A percentile compares a stretch with the other conserved stretches of the same genome.
These are phyloP conservation scores for Trichoderma sp. DNA, from an alignment of 2,329 filamentous ascomycete genomes.

Conservation along the genomic window DNA sequence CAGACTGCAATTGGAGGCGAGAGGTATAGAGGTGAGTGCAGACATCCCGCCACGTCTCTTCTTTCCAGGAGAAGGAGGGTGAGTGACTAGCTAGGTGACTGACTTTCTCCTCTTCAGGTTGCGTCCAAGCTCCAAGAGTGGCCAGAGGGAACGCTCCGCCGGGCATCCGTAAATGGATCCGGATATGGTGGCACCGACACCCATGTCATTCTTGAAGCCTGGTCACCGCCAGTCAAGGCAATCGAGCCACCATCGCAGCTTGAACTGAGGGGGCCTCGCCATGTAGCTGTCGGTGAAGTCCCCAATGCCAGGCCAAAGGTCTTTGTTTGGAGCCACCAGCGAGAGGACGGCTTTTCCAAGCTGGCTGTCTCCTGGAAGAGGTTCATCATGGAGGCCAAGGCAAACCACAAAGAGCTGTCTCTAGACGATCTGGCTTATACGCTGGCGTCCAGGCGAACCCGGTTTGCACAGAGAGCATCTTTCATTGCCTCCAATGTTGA, in stretches of 20 bases:
- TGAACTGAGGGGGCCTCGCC: background rate
- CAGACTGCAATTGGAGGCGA: slow-evolving; percentile 1
- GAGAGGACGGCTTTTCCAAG: slow-evolving; percentile 20
- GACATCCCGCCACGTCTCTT: background rate
- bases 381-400: slow-evolving; percentile 9
- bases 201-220: slow-evolving; percentile 33
- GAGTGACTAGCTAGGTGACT: background rate
- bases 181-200: slow-evolving; percentile 34
- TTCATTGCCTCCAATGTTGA: slow-evolving; percentile 23
- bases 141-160: slow-evolving; percentile 27
- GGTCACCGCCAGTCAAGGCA: slow-evolving; percentile 2
- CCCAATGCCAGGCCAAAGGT: background rate
- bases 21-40: slow-evolving; percentile 11
- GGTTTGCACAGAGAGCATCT: slow-evolving; percentile 14
- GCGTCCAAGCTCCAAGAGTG: slow-evolving; percentile 29
- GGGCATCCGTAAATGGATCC: slow-evolving; percentile 34
- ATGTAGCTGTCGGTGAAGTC: background rate
- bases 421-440: slow-evolving; percentile 25
- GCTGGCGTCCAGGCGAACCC: slow-evolving; percentile 16
- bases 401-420: slow-evolving; percentile 17
- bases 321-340: slow-evolving; percentile 25
- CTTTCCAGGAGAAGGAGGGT: background rate
- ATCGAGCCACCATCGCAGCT: background rate
- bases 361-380: slow-evolving; percentile 21
- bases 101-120: slow-evolving; percentile 25